Base-by-base conservation (phyloP, 495 filamentous ascomycete genomes). In the Neurospora sp. region DNA sequence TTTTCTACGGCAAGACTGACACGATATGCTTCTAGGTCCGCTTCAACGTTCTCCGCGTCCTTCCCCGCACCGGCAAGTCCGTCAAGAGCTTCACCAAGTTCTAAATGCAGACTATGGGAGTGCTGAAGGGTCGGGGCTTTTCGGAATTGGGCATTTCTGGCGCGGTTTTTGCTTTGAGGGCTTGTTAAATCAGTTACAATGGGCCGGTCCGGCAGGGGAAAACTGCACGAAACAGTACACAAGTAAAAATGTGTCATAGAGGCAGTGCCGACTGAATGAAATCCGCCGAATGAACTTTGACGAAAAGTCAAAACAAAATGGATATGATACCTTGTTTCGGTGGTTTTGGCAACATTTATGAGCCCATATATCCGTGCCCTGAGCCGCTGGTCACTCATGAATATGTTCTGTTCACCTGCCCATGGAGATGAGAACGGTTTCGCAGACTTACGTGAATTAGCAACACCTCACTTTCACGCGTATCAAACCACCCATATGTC, bases 41-140 rank as follows among this genome's bases (percentile, higher is more conserved):
- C 78, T 99, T 99, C 93, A 99, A 99, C 88, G 92, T 95, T 81
- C 92, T 99, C 80, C 94, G 95, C 81, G 96, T 98, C 75, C 92
- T 97, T 79, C 96, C 96, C 82, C 90, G 93, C 83, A 97, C 95
- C 76, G 95, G 95, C 84, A 97, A 98, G 91, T 88, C 90, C 76
- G 94, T 98, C 85, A 99, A 99, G 93, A 83, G 90, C 83, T 99
- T 99, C 90, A 85, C 84, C 87, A 98, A 98, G 88, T 99, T 98
- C 90, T 99, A 96, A 87, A 83, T 66, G 27, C 54, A 66, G 54
- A 18, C 54, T 66, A 35, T 35, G 54, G 31, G 27, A 66, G 75
- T 79, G 71, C 71, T 74, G 73, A 76, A 69, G 81, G 77, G 78
- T 76, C 39, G 70, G 71, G 42, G 76, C 74, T 77, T 82, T 84